A percentile compares a stretch with the other conserved stretches of the same genome.
phyloP scores from a whole-genome alignment of 208 protist genomes.

The Wallacemonas sp. region DNA sequence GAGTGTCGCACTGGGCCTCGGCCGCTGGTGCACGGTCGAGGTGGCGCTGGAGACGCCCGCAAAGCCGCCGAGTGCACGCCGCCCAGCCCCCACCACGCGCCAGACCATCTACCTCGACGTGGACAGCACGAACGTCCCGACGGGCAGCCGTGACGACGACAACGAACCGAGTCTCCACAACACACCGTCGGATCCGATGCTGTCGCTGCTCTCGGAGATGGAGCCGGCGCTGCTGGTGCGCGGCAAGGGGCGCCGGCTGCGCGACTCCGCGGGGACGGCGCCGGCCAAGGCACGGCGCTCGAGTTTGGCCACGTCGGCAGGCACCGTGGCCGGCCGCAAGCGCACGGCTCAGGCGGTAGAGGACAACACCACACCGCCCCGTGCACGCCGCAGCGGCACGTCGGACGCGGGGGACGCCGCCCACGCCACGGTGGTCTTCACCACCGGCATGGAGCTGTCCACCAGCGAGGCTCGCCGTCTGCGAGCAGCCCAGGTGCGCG shows the following conservation, averaged over 20 bases:
- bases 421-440: constrained; percentile 46
- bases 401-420: background rate
- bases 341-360: too few relatives aligned
- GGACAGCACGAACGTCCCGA: constrained; percentile 1
- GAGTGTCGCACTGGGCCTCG: constrained; percentile 21
- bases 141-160: constrained; percentile 5
- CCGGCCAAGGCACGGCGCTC: too few relatives aligned
- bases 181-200: background rate
- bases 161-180: background rate
- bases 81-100: background rate
- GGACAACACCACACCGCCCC: too few relatives aligned
- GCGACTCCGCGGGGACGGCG: background rate
- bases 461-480: constrained; percentile 24
- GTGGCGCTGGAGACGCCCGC: constrained; percentile 17
- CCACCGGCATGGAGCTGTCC: constrained; percentile 60
- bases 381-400: too few relatives aligned
- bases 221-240: background rate
- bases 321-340: too few relatives aligned
- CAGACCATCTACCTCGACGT: constrained; percentile 10
- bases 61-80: background rate
- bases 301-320: background rate
- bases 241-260: background rate
- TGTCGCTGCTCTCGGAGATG: background rate
- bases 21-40: constrained; percentile 24
- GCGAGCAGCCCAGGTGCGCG: constrained; percentile 31